A percentile compares a stretch with the other conserved stretches of the same genome.
Evolutionary conservation across 2,329 filamentous ascomycete genomes (phyloP).

Genomic region (Dactylellina cionopaga): DNA sequence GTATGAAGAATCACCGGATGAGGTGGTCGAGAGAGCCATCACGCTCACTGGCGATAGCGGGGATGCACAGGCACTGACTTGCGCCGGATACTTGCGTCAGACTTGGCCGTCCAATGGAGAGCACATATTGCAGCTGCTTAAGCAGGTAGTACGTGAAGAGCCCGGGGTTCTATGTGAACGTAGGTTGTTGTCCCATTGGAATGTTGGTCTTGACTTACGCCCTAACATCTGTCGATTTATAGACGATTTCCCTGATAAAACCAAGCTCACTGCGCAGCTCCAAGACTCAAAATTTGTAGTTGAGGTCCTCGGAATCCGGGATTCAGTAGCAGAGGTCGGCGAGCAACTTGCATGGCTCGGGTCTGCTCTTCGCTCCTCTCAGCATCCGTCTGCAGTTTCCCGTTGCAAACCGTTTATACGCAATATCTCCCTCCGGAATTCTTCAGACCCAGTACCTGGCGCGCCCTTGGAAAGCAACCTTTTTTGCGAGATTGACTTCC

Average conservation of each 20-base stretch:
- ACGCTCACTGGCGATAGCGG: conserved; percentile 54
- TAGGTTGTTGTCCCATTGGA: neutral
- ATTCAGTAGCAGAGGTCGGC: conserved; percentile 58
- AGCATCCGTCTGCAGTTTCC: conserved; percentile 34
- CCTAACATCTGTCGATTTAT: neutral
- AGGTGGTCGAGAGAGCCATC: conserved; percentile 36
- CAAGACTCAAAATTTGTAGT: conserved; percentile 7
- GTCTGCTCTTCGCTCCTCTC: conserved; percentile 58
- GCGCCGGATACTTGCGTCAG: conserved; percentile 54
- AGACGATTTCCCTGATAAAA: neutral
- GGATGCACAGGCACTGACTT: conserved; percentile 56
- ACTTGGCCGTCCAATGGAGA: conserved; percentile 52
- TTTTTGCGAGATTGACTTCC: conserved; percentile 35
- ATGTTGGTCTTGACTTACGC: neutral
- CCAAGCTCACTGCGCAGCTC: neutral
- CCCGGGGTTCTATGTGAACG: neutral
- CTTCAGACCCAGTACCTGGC: neutral
- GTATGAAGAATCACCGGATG: conserved; percentile 4
- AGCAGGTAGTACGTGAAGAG: neutral
- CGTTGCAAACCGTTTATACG: conserved; percentile 49
- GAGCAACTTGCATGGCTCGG: conserved; percentile 60
- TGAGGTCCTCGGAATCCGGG: conserved; percentile 10
- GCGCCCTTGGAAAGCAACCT: no score
- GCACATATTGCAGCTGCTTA: conserved; percentile 27
- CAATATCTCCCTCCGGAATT: neutral